Conservation (phyloP, 371 early-diverging fungal genomes). For the Parasitella parasitica region DNA sequence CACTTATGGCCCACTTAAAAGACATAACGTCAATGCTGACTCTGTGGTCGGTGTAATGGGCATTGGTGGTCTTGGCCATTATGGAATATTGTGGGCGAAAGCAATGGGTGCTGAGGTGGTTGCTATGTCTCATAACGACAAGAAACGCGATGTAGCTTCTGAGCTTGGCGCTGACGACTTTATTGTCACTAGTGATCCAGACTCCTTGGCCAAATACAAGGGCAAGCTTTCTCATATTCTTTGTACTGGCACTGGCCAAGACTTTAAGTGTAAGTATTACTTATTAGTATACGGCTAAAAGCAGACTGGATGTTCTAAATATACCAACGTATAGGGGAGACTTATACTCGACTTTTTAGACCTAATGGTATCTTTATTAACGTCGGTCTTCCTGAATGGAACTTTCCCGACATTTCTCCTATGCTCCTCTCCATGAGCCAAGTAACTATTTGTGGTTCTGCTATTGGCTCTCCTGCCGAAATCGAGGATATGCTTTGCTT, state of each 20-base stretch:
- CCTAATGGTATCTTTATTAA: slow-evolving; percentile 51
- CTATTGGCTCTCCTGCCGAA: slow-evolving; percentile 57
- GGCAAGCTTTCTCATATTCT: slow-evolving; percentile 31
- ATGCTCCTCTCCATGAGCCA: slow-evolving; percentile 28
- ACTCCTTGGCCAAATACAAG: slow-evolving; percentile 53
- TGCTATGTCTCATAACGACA: slow-evolving; percentile 31
- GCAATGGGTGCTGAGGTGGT: slow-evolving; percentile 67
- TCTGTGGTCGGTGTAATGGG: slow-evolving; percentile 59
- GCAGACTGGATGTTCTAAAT: not conserved
- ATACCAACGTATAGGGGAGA: slow-evolving; percentile 31
- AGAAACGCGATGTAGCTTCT: slow-evolving; percentile 36
- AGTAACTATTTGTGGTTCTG: slow-evolving; percentile 59
- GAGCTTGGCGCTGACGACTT: slow-evolving; percentile 38
- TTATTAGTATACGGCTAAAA: not conserved
- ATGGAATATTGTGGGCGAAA: slow-evolving; percentile 57
- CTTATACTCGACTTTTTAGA: slow-evolving; percentile 28
- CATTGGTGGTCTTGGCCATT: slow-evolving; percentile 70
- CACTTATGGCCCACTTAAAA: slow-evolving; percentile 59
- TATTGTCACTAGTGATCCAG: slow-evolving; percentile 34
- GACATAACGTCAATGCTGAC: slow-evolving; percentile 47
- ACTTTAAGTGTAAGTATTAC: slow-evolving; percentile 25
- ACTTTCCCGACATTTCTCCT: slow-evolving; percentile 26
- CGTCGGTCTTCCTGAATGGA: slow-evolving; percentile 62
- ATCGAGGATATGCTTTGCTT: slow-evolving; percentile 66
- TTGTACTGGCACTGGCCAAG: slow-evolving; percentile 42